phyloP scores from a whole-genome alignment of 139 green algal species.

The Chlorella vulgaris region DNA sequence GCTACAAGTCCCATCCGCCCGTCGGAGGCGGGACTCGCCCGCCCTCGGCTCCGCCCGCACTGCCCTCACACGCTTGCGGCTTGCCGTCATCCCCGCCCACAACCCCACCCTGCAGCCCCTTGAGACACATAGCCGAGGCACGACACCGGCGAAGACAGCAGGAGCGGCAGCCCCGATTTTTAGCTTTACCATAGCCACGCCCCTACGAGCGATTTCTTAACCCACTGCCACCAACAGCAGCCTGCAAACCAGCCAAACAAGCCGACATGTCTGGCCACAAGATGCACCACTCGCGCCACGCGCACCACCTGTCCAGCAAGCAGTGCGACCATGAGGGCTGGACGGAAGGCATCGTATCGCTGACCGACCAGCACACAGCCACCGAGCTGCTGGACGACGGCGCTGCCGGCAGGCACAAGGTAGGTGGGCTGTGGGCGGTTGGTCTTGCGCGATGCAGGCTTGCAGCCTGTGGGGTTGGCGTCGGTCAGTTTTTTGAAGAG shows the following conservation, averaged over 20 bases:
- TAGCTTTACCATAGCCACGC: no score
- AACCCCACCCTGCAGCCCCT: neutral
- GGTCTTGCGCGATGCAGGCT: no score
- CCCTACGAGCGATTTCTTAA: no score
- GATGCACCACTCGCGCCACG: neutral
- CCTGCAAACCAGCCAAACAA: no score
- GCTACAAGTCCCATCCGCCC: no score
- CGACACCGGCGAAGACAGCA: conserved; percentile 2
- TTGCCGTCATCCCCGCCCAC: neutral
- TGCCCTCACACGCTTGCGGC: no score
- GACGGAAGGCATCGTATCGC: conserved; percentile 67
- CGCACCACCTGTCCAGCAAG: conserved; percentile 34
- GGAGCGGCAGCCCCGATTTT: neutral
- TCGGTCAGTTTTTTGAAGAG: no score
- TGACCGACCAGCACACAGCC: conserved; percentile 55
- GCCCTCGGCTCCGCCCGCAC: no score
- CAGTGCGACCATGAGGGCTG: conserved; percentile 51
- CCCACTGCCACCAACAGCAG: neutral
- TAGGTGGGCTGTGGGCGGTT: neutral
- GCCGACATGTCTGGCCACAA: neutral
- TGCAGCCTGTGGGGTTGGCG: no score
- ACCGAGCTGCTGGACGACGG: conserved; percentile 42
- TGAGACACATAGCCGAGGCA: neutral
- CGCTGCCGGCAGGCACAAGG: neutral
- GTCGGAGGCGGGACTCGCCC: no score